Evolutionary conservation across 352 stramenopile genomes (phyloP).

Genomic region (Phytophthora rubi): DNA sequence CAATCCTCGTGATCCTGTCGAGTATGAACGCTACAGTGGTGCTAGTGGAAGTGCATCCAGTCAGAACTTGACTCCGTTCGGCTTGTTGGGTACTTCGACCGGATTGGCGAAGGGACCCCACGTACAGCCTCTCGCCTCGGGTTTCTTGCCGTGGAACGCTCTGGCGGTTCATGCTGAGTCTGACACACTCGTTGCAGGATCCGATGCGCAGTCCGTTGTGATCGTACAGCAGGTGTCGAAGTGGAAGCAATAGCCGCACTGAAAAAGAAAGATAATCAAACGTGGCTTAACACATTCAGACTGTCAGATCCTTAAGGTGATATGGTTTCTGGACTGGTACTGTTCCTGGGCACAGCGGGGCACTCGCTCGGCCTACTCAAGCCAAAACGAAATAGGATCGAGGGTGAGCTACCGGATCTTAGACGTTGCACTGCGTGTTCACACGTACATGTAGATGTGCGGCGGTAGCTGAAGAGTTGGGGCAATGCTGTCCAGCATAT

Average conservation of each 20-base stretch:
- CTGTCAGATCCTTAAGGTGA: slow-evolving; percentile 4
- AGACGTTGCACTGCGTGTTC: neutral
- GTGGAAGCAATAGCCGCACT: slow-evolving; percentile 29
- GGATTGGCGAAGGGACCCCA: slow-evolving; percentile 23
- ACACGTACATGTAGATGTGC: slow-evolving; percentile 54
- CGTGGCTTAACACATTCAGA: slow-evolving; percentile 11
- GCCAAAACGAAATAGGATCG: neutral
- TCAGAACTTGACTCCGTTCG: slow-evolving; percentile 19
- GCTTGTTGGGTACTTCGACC: slow-evolving; percentile 19
- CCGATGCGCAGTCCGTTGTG: slow-evolving; percentile 76
- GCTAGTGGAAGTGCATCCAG: slow-evolving; percentile 6
- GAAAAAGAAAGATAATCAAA: slow-evolving; percentile 22
- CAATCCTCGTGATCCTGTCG: slow-evolving; percentile 52
- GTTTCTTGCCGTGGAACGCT: slow-evolving; percentile 69
- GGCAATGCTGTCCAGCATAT: slow-evolving; percentile 63
- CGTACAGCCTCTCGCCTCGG: slow-evolving; percentile 45
- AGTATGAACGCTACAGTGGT: slow-evolving; percentile 54
- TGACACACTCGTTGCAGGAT: slow-evolving; percentile 77
- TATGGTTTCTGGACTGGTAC: neutral
- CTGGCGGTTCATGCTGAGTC: slow-evolving; percentile 75
- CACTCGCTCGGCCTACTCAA: slow-evolving; percentile 7
- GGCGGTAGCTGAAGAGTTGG: slow-evolving; percentile 52
- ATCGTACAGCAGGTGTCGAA: slow-evolving; percentile 72
- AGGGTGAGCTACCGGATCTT: neutral
- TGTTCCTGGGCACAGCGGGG: neutral